Conservation (phyloP, 768 basidiomycete species). For the Boletus sp. region DNA sequence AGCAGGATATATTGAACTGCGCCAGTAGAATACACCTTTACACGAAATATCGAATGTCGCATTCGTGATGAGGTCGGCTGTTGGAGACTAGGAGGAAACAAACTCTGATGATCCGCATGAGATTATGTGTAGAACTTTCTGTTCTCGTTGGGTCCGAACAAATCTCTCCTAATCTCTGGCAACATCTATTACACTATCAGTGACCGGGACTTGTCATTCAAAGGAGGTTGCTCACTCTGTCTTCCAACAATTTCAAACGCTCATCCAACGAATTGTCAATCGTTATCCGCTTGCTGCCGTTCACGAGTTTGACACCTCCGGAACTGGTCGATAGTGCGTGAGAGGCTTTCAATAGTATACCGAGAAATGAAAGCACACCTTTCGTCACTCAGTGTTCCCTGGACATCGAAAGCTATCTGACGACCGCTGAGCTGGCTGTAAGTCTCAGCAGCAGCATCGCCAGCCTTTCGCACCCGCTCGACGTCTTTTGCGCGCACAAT, state of each 20-base stretch:
- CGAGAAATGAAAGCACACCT: constrained; percentile 42
- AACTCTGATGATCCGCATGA: not conserved
- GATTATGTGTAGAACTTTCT: constrained; percentile 80
- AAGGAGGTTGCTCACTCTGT: constrained; percentile 58
- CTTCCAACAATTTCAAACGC: constrained; percentile 82
- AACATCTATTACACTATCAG: constrained; percentile 69
- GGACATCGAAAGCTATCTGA: constrained; percentile 54
- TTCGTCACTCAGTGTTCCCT: constrained; percentile 62
- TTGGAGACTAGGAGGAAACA: not conserved
- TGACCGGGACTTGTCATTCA: not conserved
- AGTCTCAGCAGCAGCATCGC: constrained; percentile 54
- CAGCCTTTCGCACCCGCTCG: constrained; percentile 57
- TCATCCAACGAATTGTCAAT: constrained; percentile 96
- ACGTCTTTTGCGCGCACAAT: constrained; percentile 67
- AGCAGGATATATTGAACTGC: constrained; percentile 1
- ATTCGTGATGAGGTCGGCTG: not conserved
- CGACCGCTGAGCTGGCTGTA: constrained; percentile 81
- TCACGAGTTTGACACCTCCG: constrained; percentile 79
- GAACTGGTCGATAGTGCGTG: constrained; percentile 43
- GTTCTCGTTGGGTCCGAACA: constrained; percentile 89
- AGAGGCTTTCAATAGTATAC: not conserved
- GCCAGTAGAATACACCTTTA: not conserved
- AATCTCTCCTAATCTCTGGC: constrained; percentile 84
- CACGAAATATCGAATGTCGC: not conserved
- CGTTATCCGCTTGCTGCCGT: constrained; percentile 72